Evolutionary conservation across 2,329 filamentous ascomycete genomes (phyloP).

Genomic region (Alternaria brassicicola): DNA sequence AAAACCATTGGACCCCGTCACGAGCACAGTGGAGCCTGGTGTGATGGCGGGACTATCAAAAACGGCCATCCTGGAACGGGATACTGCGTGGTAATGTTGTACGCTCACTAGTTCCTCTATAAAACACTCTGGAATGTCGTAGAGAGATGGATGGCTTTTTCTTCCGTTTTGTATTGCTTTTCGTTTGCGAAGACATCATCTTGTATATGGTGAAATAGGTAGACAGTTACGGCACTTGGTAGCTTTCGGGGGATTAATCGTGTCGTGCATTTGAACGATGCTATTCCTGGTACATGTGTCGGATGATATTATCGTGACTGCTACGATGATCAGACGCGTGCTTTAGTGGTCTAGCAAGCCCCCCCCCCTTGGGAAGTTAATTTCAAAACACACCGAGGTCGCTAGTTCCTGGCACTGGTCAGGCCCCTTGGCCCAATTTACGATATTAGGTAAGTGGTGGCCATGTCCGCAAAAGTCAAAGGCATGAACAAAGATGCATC

Average conservation of each 20-base stretch:
- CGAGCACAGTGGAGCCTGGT: conserved; percentile 32
- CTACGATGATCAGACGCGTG: background rate
- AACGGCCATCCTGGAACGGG: background rate
- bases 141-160: background rate
- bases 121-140: background rate
- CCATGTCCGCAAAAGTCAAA: background rate
- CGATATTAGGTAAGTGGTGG: background rate
- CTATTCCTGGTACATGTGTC: background rate
- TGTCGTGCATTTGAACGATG: background rate
- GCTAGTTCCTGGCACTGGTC: background rate
- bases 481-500: conserved; percentile 6
- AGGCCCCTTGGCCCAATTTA: background rate
- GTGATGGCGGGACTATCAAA: conserved; percentile 12
- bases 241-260: conserved; percentile 5
- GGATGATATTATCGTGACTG: background rate
- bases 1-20: conserved; percentile 43
- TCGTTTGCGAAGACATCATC: background rate
- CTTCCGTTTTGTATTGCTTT: background rate
- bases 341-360: background rate
- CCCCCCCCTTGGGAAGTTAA: background rate
- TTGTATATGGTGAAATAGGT: background rate
- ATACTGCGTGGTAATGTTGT: background rate
- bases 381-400: conserved; percentile 3
- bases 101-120: background rate
- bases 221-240: background rate